Evolutionary conservation across 805 yeast species (phyloP).

Genomic region (Lachancea kluyveri): DNA sequence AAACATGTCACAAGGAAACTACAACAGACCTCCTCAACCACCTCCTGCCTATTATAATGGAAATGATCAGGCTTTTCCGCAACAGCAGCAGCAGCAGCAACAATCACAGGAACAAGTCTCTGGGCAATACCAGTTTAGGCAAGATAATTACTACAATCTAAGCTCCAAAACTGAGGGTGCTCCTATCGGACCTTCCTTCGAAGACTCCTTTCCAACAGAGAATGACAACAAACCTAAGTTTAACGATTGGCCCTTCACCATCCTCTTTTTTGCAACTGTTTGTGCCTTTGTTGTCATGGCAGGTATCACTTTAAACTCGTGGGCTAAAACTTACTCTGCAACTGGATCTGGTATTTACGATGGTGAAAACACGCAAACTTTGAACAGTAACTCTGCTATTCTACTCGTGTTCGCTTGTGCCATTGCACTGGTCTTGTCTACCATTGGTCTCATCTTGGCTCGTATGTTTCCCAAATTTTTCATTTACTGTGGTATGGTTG

Average conservation of each 20-base stretch:
- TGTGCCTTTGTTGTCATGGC: constrained; percentile 70
- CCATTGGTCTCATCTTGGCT: constrained; percentile 52
- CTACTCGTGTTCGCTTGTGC: constrained; percentile 61
- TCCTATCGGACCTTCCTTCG: constrained; percentile 47
- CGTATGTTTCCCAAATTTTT: constrained; percentile 59
- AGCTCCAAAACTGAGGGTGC: constrained; percentile 31
- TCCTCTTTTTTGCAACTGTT: constrained; percentile 44
- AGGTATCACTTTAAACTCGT: constrained; percentile 59
- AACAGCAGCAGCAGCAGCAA: constrained; percentile 5
- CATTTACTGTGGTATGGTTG: constrained; percentile 60
- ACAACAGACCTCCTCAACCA: constrained; percentile 15
- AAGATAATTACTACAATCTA: constrained; percentile 25
- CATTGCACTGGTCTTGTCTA: constrained; percentile 52
- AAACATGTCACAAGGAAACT: constrained; percentile 12
- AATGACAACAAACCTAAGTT: constrained; percentile 50
- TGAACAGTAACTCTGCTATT: constrained; percentile 70
- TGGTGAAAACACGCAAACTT: constrained; percentile 45
- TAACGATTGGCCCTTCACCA: constrained; percentile 68
- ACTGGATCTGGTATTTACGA: constrained; percentile 62
- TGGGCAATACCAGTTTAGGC: constrained; percentile 20
- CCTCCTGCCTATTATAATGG: constrained; percentile 13
- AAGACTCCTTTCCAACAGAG: constrained; percentile 52
- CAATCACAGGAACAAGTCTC: constrained; percentile 4
- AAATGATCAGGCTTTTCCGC: constrained; percentile 1
- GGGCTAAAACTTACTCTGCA: constrained; percentile 45